Percentiles rank a stretch among this genome's conserved stretches.
Conservation (phyloP, 805 yeast genomes). For the Suhomyces canberraensis region DNA sequence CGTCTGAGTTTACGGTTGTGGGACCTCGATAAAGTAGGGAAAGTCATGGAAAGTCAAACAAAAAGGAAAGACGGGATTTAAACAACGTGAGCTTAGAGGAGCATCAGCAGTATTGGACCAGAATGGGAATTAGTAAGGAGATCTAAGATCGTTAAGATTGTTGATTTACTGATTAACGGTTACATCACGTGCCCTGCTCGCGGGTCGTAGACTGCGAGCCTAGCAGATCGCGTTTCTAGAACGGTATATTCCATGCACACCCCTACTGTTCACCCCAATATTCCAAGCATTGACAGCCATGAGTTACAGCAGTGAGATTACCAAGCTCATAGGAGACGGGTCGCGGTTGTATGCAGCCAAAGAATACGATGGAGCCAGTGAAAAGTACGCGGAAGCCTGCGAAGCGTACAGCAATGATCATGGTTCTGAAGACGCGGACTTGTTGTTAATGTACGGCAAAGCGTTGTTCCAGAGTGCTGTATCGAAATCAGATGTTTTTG, state of each 20-base stretch:
- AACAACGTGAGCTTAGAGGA: too few relatives aligned
- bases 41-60: too few relatives aligned
- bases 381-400: slow-evolving; percentile 72
- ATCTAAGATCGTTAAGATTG: too few relatives aligned
- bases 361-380: slow-evolving; percentile 66
- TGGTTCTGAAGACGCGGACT: slow-evolving; percentile 67
- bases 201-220: too few relatives aligned
- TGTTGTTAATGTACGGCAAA: slow-evolving; percentile 73
- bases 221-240: too few relatives aligned
- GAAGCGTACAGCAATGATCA: slow-evolving; percentile 46
- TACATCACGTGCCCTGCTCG: too few relatives aligned
- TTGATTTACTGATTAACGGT: too few relatives aligned
- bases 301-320: slow-evolving; percentile 41
- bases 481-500: slow-evolving; percentile 70
- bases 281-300: slow-evolving; percentile 8
- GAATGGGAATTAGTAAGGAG: too few relatives aligned
- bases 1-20: slow-evolving; percentile 13
- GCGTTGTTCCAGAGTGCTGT: slow-evolving; percentile 78
- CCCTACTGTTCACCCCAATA: background rate
- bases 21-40: too few relatives aligned
- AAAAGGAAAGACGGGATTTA: too few relatives aligned
- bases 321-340: slow-evolving; percentile 55
- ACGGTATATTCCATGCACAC: too few relatives aligned
- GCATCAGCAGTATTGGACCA: too few relatives aligned
- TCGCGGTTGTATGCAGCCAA: slow-evolving; percentile 61